Conservation (phyloP, 2,329 filamentous ascomycete genomes). For the Penicillium oxalicum region DNA sequence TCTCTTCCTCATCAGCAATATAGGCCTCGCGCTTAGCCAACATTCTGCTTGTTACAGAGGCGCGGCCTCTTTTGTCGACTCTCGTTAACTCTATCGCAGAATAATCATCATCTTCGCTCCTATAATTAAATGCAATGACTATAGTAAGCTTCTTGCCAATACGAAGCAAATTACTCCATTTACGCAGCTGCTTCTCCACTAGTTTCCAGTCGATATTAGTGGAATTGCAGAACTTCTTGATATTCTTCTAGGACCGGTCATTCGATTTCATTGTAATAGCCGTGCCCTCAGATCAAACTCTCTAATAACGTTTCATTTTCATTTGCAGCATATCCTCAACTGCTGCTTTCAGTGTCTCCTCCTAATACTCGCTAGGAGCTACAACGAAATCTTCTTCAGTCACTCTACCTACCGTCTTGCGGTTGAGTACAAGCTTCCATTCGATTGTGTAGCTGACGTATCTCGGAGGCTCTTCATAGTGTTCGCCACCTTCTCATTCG, state of each 20-base stretch:
- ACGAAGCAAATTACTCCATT: constrained; percentile 13
- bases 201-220: constrained; percentile 11
- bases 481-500: constrained; percentile 15
- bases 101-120: constrained; percentile 1
- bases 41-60: constrained; percentile 8
- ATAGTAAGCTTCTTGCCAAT: constrained; percentile 6
- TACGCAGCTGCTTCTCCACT: constrained; percentile 13
- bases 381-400: constrained; percentile 22
- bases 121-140: constrained; percentile 6
- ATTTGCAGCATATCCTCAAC: constrained; percentile 13
- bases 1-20: too few species aligned
- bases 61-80: constrained; percentile 5
- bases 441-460: constrained; percentile 21
- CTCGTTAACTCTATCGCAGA: constrained; percentile 1
- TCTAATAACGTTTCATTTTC: constrained; percentile 11
- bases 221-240: constrained; percentile 10
- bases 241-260: background rate
- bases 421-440: constrained; percentile 23
- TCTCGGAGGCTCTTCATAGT: constrained; percentile 16
- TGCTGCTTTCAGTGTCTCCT: constrained; percentile 8
- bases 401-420: constrained; percentile 15
- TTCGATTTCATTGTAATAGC: constrained; percentile 4
- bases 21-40: too few species aligned
- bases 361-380: constrained; percentile 19
- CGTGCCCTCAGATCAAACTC: constrained; percentile 14